Evolutionary conservation across 192 early-diverging fungal genomes (phyloP).

Genomic region (Coemansia sp.): DNA sequence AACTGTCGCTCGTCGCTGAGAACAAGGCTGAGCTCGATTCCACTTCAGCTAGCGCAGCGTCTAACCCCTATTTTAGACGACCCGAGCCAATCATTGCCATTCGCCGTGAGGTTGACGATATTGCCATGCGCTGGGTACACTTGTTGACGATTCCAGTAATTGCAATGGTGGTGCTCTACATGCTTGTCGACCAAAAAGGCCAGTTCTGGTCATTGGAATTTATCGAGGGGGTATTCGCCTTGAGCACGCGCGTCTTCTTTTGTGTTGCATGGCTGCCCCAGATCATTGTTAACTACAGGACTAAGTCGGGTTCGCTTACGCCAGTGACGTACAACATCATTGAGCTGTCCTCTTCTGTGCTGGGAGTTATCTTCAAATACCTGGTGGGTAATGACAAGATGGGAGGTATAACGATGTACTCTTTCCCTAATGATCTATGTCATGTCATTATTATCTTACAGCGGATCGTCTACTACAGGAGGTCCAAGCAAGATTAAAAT

Average conservation of each 20-base stretch:
- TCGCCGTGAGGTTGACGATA: conserved; percentile 6
- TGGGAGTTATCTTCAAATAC: not conserved
- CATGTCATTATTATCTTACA: conserved; percentile 6
- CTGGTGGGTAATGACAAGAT: not conserved
- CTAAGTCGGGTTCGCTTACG: conserved; percentile 6
- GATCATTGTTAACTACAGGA: conserved; percentile 7
- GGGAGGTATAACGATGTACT: not conserved
- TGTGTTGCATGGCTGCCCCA: conserved; percentile 12
- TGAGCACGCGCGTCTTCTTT: not conserved
- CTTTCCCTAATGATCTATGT: not conserved
- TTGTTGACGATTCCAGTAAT: conserved; percentile 3
- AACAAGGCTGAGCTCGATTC: not conserved
- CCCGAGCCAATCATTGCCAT: conserved; percentile 9
- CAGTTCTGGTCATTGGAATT: conserved; percentile 6
- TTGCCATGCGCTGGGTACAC: conserved; percentile 9
- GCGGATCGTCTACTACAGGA: conserved; percentile 13
- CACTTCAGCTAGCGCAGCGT: not conserved
- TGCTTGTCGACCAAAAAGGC: not conserved
- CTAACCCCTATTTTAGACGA: conserved; percentile 7
- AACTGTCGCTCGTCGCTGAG: not conserved
- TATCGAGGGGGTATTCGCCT: not conserved
- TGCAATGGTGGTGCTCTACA: not conserved
- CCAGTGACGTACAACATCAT: not conserved
- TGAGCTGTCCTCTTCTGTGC: not conserved
- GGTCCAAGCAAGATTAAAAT: not conserved